A percentile compares a stretch with the other conserved stretches of the same genome.
These are phyloP conservation scores for Tieghemostelium lacteum DNA, from an alignment of 78 protist genomes.

Conservation along the genomic window DNA sequence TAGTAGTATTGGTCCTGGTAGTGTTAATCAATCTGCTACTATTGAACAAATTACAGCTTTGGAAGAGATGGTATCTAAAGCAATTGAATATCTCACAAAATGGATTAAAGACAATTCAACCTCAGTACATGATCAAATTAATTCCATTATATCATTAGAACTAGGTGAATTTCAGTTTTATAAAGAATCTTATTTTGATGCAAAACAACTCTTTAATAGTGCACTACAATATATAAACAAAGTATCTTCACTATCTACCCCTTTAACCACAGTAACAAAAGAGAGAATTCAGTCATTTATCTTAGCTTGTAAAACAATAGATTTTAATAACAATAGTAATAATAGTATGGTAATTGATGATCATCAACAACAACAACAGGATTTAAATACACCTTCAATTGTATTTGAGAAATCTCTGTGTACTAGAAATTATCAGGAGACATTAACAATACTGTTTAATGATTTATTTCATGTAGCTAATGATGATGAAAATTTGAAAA, in stretches of 20 bases:
- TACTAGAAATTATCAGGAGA: too few species aligned
- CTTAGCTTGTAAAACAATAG: constrained; percentile 32
- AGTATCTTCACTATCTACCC: too few species aligned
- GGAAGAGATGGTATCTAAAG: constrained; percentile 28
- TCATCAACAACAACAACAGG: neutral
- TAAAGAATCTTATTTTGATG: constrained; percentile 25
- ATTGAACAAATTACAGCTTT: constrained; percentile 4
- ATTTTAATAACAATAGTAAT: too few species aligned
- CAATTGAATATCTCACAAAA: constrained; percentile 18
- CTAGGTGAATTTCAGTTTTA: constrained; percentile 59
- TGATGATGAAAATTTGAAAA: neutral
- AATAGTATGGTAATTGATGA: neutral
- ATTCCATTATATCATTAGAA: constrained; percentile 20
- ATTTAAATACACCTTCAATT: neutral
- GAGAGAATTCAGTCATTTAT: constrained; percentile 12
- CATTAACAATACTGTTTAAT: neutral
- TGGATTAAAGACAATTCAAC: constrained; percentile 19
- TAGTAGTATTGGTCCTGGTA: neutral
- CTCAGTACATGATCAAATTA: neutral
- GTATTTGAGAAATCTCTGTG: too few species aligned
- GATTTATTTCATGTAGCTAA: neutral
- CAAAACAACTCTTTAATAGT: constrained; percentile 16
- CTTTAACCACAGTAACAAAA: too few species aligned
- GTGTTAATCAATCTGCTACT: neutral
- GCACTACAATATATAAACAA: neutral